Percentiles rank a stretch among this genome's conserved stretches.
phyloP scores from a whole-genome alignment of 441 rosid genomes.

The Cnidoscolus chayamansa region DNA sequence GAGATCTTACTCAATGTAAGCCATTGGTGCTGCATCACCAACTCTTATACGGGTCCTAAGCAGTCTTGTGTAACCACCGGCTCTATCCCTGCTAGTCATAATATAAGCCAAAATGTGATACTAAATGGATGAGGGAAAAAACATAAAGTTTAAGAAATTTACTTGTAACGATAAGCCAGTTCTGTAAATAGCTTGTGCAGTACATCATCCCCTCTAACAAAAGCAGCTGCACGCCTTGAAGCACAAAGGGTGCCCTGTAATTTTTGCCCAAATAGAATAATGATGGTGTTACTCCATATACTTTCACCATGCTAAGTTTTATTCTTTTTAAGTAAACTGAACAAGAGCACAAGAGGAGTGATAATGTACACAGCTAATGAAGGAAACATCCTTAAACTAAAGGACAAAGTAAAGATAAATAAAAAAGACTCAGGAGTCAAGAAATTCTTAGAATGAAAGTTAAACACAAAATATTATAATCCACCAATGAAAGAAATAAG shows the following conservation, averaged over 20 bases:
- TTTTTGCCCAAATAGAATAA: conserved; percentile 8
- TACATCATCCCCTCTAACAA: conserved; percentile 90
- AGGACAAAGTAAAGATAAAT: too few relatives aligned
- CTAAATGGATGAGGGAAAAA: not conserved
- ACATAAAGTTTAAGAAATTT: conserved; percentile 15
- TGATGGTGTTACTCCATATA: not conserved
- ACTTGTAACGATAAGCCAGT: conserved; percentile 89
- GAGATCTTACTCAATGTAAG: conserved; percentile 75
- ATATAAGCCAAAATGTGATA: conserved; percentile 9
- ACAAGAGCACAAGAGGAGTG: not conserved
- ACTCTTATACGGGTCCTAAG: conserved; percentile 81
- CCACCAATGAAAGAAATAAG: not conserved
- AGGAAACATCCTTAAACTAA: not conserved
- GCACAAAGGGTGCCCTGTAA: conserved; percentile 75
- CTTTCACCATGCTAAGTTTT: not conserved
- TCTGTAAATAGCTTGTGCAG: conserved; percentile 88
- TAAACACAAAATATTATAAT: too few relatives aligned
- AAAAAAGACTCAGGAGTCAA: not conserved
- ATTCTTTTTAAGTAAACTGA: not conserved
- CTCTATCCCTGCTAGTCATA: conserved; percentile 61
- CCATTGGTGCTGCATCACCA: conserved; percentile 97
- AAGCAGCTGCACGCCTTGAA: conserved; percentile 81
- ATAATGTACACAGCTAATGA: not conserved
- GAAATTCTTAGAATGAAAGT: not conserved
- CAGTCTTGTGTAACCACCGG: conserved; percentile 91